These are phyloP conservation scores for Alternaria triticina DNA, from an alignment of 2,329 filamentous ascomycete species.

Conservation along the genomic window DNA sequence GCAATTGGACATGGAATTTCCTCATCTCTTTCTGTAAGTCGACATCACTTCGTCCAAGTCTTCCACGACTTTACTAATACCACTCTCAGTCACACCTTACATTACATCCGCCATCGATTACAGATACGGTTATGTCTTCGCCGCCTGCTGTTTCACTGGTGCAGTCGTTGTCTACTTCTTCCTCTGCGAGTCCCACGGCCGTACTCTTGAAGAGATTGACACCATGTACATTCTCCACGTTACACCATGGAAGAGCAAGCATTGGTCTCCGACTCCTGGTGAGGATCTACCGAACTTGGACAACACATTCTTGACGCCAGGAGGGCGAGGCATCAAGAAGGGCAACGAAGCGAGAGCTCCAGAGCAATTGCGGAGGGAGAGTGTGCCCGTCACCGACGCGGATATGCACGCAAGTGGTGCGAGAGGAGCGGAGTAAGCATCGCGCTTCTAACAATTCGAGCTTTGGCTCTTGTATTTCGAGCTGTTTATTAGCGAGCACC, in stretches of 20 bases:
- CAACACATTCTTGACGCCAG: slow-evolving; percentile 42
- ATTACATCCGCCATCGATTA: slow-evolving; percentile 76
- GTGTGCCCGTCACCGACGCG: slow-evolving; percentile 17
- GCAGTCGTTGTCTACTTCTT: slow-evolving; percentile 77
- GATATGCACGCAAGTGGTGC: slow-evolving; percentile 22
- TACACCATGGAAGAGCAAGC: slow-evolving; percentile 66
- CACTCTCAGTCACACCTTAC: slow-evolving; percentile 68
- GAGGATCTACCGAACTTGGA: slow-evolving; percentile 44
- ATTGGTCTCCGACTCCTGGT: slow-evolving; percentile 54
- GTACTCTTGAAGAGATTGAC: slow-evolving; percentile 79
- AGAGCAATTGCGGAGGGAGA: slow-evolving; percentile 30
- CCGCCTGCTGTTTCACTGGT: slow-evolving; percentile 70
- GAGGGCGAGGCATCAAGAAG: slow-evolving; percentile 44
- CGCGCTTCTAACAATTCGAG: background rate
- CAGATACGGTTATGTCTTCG: slow-evolving; percentile 78
- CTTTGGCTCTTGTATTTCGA: background rate
- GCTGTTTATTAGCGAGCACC: background rate
- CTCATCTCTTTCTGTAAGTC: slow-evolving; percentile 62
- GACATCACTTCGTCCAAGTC: too few relatives aligned
- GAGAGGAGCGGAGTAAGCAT: slow-evolving; percentile 4
- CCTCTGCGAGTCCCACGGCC: slow-evolving; percentile 74
- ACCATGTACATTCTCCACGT: slow-evolving; percentile 71
- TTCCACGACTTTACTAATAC: background rate
- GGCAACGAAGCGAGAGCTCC: slow-evolving; percentile 39
- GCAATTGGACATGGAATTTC: slow-evolving; percentile 55